phyloP scores from a whole-genome alignment of 495 filamentous ascomycete species.

The Aspergillus mulundensis region DNA sequence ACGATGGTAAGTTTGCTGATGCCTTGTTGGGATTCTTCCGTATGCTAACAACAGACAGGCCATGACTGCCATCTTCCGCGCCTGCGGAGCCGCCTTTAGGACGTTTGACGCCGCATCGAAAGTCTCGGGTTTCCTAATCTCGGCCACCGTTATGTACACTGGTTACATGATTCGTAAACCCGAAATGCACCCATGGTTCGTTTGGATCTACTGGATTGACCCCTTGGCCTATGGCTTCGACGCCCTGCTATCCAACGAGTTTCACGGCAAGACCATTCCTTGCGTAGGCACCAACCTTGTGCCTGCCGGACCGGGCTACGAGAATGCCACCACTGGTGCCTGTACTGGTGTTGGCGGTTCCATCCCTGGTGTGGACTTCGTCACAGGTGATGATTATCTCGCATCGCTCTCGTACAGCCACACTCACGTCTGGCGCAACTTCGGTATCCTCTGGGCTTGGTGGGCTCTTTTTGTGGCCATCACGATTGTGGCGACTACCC shows the following conservation, averaged over 20 bases:
- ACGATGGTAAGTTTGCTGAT: slow-evolving; percentile 25
- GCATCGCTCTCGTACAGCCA: slow-evolving; percentile 46
- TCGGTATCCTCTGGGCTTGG: slow-evolving; percentile 44
- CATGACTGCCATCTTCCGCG: slow-evolving; percentile 51
- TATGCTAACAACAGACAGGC: slow-evolving; percentile 19
- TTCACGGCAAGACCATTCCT: slow-evolving; percentile 41
- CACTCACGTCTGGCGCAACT: slow-evolving; percentile 45
- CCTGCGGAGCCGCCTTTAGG: slow-evolving; percentile 44
- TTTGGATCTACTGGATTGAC: slow-evolving; percentile 63
- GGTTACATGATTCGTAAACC: slow-evolving; percentile 55
- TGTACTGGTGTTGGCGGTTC: slow-evolving; percentile 54
- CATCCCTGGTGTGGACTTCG: slow-evolving; percentile 34
- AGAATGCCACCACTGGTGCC: slow-evolving; percentile 32
- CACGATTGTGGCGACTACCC: slow-evolving; percentile 34
- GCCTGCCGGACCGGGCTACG: slow-evolving; percentile 30
- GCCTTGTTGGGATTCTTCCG: not conserved
- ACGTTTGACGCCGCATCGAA: slow-evolving; percentile 55
- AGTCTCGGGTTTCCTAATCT: slow-evolving; percentile 41
- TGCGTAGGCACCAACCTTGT: slow-evolving; percentile 47
- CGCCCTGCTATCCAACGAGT: slow-evolving; percentile 58
- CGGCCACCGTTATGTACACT: slow-evolving; percentile 52
- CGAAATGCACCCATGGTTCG: slow-evolving; percentile 66
- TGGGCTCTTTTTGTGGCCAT: slow-evolving; percentile 38
- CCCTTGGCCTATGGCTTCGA: slow-evolving; percentile 66
- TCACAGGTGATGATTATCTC: slow-evolving; percentile 47